Percentiles rank a stretch among this genome's conserved stretches.
phyloP scores from a whole-genome alignment of 768 basidiomycete species.

The Phallus indusiatus region DNA sequence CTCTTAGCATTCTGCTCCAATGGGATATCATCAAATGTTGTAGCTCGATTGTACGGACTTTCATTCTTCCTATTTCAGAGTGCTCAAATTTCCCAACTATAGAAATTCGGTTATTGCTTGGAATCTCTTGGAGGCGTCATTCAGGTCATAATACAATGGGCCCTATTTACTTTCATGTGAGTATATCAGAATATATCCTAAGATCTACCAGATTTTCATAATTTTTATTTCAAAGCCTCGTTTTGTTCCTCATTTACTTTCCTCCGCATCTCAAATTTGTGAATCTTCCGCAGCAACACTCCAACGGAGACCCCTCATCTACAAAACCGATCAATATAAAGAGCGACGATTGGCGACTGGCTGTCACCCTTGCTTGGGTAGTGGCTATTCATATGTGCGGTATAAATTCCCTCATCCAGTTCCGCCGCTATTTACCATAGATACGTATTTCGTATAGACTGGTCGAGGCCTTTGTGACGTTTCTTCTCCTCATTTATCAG shows the following conservation, averaged over 20 bases:
- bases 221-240: slow-evolving; percentile 41
- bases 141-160: slow-evolving; percentile 79
- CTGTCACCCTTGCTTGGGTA: slow-evolving; percentile 64
- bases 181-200: slow-evolving; percentile 23
- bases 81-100: slow-evolving; percentile 1
- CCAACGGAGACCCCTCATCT: slow-evolving; percentile 33
- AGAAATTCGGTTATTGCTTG: slow-evolving; percentile 65
- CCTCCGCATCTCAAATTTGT: slow-evolving; percentile 74
- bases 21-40: slow-evolving; percentile 81
- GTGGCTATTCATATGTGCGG: slow-evolving; percentile 62
- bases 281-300: slow-evolving; percentile 20
- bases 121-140: slow-evolving; percentile 75
- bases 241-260: slow-evolving; percentile 90
- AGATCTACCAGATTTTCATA: background rate
- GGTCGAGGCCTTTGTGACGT: slow-evolving; percentile 49
- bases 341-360: slow-evolving; percentile 70
- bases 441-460: slow-evolving; percentile 27
- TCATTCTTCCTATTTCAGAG: background rate
- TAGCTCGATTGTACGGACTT: slow-evolving; percentile 50
- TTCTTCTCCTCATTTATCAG: slow-evolving; percentile 45
- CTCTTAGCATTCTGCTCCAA: slow-evolving; percentile 65
- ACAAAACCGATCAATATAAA: slow-evolving; percentile 32
- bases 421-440: background rate
- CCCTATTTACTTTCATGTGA: slow-evolving; percentile 75
- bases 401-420: background rate